phyloP scores from a whole-genome alignment of 23 red algal species.

The Gracilaria caudata region DNA sequence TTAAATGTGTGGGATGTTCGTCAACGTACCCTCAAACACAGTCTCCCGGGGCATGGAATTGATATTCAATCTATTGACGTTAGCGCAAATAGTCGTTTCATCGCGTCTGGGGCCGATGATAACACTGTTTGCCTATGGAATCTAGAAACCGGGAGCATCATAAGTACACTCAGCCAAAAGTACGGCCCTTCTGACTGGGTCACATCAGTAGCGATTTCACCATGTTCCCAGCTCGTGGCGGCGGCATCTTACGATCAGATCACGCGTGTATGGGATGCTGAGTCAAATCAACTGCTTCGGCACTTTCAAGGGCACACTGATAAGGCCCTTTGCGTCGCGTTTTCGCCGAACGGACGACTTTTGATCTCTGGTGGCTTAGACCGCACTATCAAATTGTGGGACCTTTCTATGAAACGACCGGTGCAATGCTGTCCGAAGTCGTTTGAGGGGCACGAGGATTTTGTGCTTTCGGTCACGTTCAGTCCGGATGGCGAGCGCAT shows the following conservation, averaged over 20 bases:
- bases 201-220: conserved; percentile 80
- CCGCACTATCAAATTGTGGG: conserved; percentile 90
- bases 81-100: conserved; percentile 62
- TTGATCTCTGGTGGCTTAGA: conserved; percentile 84
- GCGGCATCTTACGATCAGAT: conserved; percentile 88
- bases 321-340: conserved; percentile 86
- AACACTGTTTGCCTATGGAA: conserved; percentile 78
- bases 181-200: conserved; percentile 79
- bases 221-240: conserved; percentile 71
- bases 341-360: conserved; percentile 74
- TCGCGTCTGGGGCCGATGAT: conserved; percentile 76
- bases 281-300: conserved; percentile 44
- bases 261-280: conserved; percentile 86
- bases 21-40: conserved; percentile 63
- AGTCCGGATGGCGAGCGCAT: conserved; percentile 78
- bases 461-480: conserved; percentile 89
- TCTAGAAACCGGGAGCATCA: conserved; percentile 66
- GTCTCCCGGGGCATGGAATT: conserved; percentile 69
- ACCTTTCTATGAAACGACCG: conserved; percentile 52
- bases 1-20: conserved; percentile 86
- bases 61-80: conserved; percentile 90
- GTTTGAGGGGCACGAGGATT: conserved; percentile 81
- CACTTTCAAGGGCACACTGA: conserved; percentile 80
- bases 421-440: conserved; percentile 48
- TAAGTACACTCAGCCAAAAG: conserved; percentile 57